These are phyloP conservation scores for Trypanosoma cruzi DNA, from an alignment of 208 protist species.

Conservation along the genomic window DNA sequence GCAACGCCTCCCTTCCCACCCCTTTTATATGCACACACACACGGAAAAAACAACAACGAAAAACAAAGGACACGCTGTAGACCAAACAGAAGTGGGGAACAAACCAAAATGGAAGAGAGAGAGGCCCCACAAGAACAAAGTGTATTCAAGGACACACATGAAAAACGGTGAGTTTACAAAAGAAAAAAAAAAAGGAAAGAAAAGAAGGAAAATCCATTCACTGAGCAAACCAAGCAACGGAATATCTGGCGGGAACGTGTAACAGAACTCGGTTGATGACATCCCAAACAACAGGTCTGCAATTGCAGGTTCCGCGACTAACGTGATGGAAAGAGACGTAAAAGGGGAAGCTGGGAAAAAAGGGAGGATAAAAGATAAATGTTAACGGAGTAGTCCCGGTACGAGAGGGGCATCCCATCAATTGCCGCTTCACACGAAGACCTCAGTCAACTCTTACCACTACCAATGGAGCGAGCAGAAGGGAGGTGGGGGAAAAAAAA, in stretches of 20 bases:
- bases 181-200: neutral
- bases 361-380: neutral
- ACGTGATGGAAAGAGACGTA: neutral
- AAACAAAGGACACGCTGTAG: too few species aligned
- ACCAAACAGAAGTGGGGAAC: too few species aligned
- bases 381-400: neutral
- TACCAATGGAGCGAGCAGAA: neutral
- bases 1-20: neutral
- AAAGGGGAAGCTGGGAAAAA: slow-evolving; percentile 11
- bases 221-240: neutral
- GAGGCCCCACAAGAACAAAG: too few species aligned
- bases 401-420: neutral
- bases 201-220: slow-evolving; percentile 19
- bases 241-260: slow-evolving; percentile 20
- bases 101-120: too few species aligned
- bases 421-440: neutral
- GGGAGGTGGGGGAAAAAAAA: slow-evolving; percentile 12
- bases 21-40: neutral
- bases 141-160: too few species aligned
- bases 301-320: slow-evolving; percentile 27
- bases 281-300: slow-evolving; percentile 12
- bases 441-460: neutral
- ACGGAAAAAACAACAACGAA: neutral
- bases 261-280: slow-evolving; percentile 18
- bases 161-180: slow-evolving; percentile 8